Percentiles rank a stretch among this genome's conserved stretches.
These are phyloP conservation scores for Dictyostelium intermedium DNA, from an alignment of 78 protist genomes.

Conservation along the genomic window DNA sequence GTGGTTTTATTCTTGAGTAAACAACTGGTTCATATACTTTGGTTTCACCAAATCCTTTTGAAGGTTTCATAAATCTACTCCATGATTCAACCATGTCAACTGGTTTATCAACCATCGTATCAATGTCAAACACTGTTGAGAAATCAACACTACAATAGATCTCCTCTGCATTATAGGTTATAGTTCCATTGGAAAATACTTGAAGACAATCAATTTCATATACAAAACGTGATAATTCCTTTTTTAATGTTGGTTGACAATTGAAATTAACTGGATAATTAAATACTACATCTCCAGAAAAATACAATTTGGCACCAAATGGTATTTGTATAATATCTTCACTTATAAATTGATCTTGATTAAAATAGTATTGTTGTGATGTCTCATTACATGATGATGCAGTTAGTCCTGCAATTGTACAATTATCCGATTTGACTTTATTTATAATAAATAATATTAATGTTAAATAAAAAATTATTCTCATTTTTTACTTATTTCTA, in stretches of 20 bases:
- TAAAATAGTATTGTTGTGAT: background rate
- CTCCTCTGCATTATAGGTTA: background rate
- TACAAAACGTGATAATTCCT: background rate
- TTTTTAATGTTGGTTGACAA: background rate
- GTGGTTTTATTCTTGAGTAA: background rate
- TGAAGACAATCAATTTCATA: conserved; percentile 5
- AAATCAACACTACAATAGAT: background rate
- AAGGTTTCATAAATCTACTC: background rate
- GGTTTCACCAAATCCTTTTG: background rate
- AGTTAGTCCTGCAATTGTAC: background rate
- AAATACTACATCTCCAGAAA: conserved; percentile 3
- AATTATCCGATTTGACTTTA: background rate
- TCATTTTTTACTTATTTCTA: background rate
- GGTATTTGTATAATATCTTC: background rate
- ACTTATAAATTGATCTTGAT: background rate
- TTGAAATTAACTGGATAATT: conserved; percentile 2
- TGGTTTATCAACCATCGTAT: conserved; percentile 9
- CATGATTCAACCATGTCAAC: background rate
- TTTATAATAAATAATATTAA: background rate
- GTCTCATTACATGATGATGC: background rate
- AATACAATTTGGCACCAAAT: background rate
- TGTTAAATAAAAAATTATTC: background rate
- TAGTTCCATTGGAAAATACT: background rate
- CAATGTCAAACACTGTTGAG: background rate
- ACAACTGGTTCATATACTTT: background rate